These are phyloP conservation scores for Quercus rubra DNA, from an alignment of 306 rosid species.

Conservation along the genomic window DNA sequence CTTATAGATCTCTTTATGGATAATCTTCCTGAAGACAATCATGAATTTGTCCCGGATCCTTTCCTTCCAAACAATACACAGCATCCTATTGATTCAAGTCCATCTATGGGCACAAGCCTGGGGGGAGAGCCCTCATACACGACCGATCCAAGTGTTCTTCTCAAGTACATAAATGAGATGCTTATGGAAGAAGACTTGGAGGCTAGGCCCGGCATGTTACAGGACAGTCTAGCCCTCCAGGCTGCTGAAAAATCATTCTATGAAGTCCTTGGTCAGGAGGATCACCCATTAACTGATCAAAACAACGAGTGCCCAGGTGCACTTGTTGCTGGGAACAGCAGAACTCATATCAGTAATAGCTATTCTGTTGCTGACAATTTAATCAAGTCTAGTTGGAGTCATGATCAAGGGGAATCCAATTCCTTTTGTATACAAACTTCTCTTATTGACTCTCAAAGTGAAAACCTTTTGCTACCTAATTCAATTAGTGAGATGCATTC, in stretches of 20 bases:
- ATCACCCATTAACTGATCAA: conserved; percentile 30
- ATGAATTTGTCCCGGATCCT: conserved; percentile 27
- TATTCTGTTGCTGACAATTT: conserved; percentile 22
- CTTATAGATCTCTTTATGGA: conserved; percentile 16
- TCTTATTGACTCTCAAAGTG: neutral
- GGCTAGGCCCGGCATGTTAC: conserved; percentile 68
- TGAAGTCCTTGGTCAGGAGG: conserved; percentile 51
- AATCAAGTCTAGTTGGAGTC: conserved; percentile 21
- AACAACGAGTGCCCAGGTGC: conserved; percentile 18
- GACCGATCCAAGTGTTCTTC: conserved; percentile 45
- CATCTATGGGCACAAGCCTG: conserved; percentile 21
- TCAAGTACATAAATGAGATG: conserved; percentile 64
- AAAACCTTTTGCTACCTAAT: conserved; percentile 20
- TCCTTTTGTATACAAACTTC: conserved; percentile 8
- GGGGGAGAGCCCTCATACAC: conserved; percentile 29
- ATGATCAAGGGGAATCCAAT: conserved; percentile 17
- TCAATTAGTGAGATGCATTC: conserved; percentile 17
- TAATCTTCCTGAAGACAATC: conserved; percentile 30
- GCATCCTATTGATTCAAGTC: neutral
- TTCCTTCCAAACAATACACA: conserved; percentile 22
- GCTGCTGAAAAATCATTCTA: conserved; percentile 82
- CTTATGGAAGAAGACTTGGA: conserved; percentile 77
- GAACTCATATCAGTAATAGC: conserved; percentile 17
- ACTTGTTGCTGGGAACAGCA: conserved; percentile 7
- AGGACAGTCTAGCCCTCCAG: conserved; percentile 65